Conservation (phyloP, 2,329 filamentous ascomycete species). For the Talaromyces pinophilus region DNA sequence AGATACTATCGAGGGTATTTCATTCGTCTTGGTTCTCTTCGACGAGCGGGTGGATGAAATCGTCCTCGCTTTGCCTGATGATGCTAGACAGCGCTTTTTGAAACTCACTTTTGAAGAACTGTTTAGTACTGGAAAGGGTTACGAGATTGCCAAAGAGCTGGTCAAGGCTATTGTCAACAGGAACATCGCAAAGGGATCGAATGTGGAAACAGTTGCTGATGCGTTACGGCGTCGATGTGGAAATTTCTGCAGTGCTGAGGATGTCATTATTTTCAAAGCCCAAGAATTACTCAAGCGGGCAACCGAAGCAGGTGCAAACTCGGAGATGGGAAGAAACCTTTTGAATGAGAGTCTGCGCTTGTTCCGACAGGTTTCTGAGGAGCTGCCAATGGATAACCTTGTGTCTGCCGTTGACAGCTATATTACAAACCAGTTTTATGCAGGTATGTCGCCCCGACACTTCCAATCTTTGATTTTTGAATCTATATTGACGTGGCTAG, state of each 20-base stretch:
- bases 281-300: slow-evolving; percentile 92
- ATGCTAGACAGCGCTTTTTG: slow-evolving; percentile 67
- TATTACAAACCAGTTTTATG: slow-evolving; percentile 80
- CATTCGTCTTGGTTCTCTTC: slow-evolving; percentile 91
- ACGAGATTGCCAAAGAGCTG: slow-evolving; percentile 86
- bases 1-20: slow-evolving; percentile 93
- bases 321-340: slow-evolving; percentile 73
- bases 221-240: slow-evolving; percentile 89
- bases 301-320: slow-evolving; percentile 72
- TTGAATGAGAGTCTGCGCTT: slow-evolving; percentile 86
- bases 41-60: slow-evolving; percentile 93
- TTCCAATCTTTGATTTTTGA: background rate
- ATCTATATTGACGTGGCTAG: slow-evolving; percentile 29
- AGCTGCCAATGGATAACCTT: slow-evolving; percentile 77
- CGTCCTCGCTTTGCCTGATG: slow-evolving; percentile 70
- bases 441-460: slow-evolving; percentile 50
- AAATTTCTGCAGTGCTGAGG: slow-evolving; percentile 95
- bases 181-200: slow-evolving; percentile 94
- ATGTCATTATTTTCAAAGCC: slow-evolving; percentile 97
- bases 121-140: slow-evolving; percentile 76
- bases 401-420: slow-evolving; percentile 77
- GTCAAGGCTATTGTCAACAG: slow-evolving; percentile 98
- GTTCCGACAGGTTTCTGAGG: slow-evolving; percentile 85
- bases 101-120: slow-evolving; percentile 84
- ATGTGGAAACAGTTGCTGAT: slow-evolving; percentile 95